Evolutionary conservation across 768 basidiomycete species (phyloP), one percentile per base, ranked within the genome.

Genomic region (Macrolepiota fuliginosa): DNA sequence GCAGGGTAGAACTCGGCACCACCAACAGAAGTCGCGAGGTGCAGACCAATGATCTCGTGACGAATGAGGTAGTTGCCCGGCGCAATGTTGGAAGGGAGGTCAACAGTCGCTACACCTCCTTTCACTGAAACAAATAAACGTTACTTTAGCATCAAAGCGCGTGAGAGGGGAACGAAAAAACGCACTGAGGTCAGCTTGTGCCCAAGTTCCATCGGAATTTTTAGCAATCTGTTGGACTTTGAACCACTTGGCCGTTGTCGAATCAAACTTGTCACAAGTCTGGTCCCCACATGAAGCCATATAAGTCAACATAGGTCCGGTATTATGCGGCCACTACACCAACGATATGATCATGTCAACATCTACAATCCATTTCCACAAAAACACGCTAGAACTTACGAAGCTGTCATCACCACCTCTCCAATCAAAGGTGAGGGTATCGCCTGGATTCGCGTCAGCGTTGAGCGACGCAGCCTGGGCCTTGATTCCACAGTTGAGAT

Each of bases 1-100:
- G 83, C 82, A 0, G 89, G 86, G 70, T 94, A 94, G 73, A 92
- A 93, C 73, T 94, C 91, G 0, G 89, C 91, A 19, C 88, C 89
- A 4, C 86, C 85, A 17, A 68, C 10, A 1, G 67, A 64, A n/a
- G 69, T 77, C 5, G 81, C 90, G 50, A 86, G 79, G 67, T 92
- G 91, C 13, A 92, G 82, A 10, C 88, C 87, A 70, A 92, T 87
- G 72, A 92, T 88, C 70, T 93, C 91, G 70, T 91, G 86, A 1
- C 91, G 88, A 68, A 92, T 71, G 62, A 93, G 77, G 71, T 92
- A 92, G 65, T 88, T 83, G 4, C 91, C 91, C 2, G 87, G 73
- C 2, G 83, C 78, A 57, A 93, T 70, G 49, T 79, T 81, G 19
- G 71, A 63, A 1, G 86, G 86, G 51, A 88, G 66, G 0, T 73